These are phyloP conservation scores for Acorus calamus DNA, from an alignment of 106 monocot species.

Conservation along the genomic window DNA sequence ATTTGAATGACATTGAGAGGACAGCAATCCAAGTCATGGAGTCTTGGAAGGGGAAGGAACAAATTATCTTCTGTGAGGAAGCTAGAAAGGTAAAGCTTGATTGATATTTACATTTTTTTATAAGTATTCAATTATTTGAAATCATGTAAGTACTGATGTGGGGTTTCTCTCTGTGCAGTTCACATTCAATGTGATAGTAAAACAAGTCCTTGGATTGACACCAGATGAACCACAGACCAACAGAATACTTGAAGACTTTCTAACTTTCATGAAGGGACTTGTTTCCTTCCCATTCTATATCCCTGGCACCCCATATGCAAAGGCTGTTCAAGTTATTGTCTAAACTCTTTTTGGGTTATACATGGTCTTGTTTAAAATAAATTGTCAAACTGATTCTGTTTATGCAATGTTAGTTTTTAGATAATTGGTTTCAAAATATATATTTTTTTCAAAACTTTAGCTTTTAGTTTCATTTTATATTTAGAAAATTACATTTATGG, in stretches of 20 bases:
- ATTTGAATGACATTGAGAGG: slow-evolving; percentile 59
- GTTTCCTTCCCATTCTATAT: slow-evolving; percentile 69
- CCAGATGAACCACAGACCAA: slow-evolving; percentile 45
- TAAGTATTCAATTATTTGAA: too few species aligned
- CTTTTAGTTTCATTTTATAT: too few species aligned
- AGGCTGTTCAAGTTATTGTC: slow-evolving; percentile 54
- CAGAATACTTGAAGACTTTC: slow-evolving; percentile 64
- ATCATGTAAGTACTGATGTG: too few species aligned
- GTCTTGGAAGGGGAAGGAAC: slow-evolving; percentile 45
- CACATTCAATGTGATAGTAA: slow-evolving; percentile 86
- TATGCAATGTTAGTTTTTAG: too few species aligned
- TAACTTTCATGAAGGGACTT: slow-evolving; percentile 92
- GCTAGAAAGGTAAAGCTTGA: slow-evolving; percentile 52
- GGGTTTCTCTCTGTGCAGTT: slow-evolving; percentile 30
- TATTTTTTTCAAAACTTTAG: too few species aligned
- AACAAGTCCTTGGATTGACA: slow-evolving; percentile 67
- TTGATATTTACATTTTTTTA: too few species aligned
- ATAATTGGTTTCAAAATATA: too few species aligned
- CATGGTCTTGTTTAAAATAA: not conserved
- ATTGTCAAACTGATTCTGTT: not conserved
- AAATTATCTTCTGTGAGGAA: slow-evolving; percentile 55
- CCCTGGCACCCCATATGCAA: slow-evolving; percentile 74
- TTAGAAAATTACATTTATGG: too few species aligned
- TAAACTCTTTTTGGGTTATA: not conserved
- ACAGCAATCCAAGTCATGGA: slow-evolving; percentile 26